Conservation (phyloP, 495 filamentous ascomycete species). For the Tuber umbilicatum region DNA sequence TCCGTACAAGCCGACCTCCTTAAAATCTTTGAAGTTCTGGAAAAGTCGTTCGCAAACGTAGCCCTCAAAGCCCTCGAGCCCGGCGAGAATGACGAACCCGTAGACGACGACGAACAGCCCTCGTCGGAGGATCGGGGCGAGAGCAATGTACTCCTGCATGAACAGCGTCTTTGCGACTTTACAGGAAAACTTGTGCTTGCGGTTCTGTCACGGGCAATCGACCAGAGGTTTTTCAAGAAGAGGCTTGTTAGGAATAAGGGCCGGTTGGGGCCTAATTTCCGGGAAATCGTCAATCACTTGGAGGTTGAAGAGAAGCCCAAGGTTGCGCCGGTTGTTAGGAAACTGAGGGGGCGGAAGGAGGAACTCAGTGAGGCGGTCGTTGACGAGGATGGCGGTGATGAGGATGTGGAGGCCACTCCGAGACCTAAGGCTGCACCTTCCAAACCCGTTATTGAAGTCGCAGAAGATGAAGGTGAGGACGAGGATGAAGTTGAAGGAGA, state of each 20-base stretch:
- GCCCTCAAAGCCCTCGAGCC: slow-evolving; percentile 60
- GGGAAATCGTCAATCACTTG: slow-evolving; percentile 66
- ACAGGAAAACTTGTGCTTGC: slow-evolving; percentile 75
- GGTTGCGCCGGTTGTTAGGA: slow-evolving; percentile 49
- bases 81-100: slow-evolving; percentile 60
- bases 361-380: slow-evolving; percentile 44
- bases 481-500: slow-evolving; percentile 53
- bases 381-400: slow-evolving; percentile 45
- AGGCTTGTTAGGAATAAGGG: slow-evolving; percentile 61
- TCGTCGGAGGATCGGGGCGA: slow-evolving; percentile 52
- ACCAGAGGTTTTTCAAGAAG: slow-evolving; percentile 56
- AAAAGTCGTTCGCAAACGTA: slow-evolving; percentile 68
- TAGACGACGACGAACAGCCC: slow-evolving; percentile 54
- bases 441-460: slow-evolving; percentile 11
- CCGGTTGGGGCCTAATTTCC: slow-evolving; percentile 65
- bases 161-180: slow-evolving; percentile 76
- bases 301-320: slow-evolving; percentile 54
- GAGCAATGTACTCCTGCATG: slow-evolving; percentile 54
- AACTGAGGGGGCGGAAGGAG: slow-evolving; percentile 44
- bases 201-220: slow-evolving; percentile 65
- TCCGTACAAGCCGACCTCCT: slow-evolving; percentile 58
- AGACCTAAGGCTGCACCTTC: slow-evolving; percentile 36
- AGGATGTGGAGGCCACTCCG: slow-evolving; percentile 46
- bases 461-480: slow-evolving; percentile 46
- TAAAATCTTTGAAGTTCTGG: slow-evolving; percentile 64